These are phyloP conservation scores for Aureobasidium lini DNA, from an alignment of 2,329 filamentous ascomycete species.

Conservation along the genomic window DNA sequence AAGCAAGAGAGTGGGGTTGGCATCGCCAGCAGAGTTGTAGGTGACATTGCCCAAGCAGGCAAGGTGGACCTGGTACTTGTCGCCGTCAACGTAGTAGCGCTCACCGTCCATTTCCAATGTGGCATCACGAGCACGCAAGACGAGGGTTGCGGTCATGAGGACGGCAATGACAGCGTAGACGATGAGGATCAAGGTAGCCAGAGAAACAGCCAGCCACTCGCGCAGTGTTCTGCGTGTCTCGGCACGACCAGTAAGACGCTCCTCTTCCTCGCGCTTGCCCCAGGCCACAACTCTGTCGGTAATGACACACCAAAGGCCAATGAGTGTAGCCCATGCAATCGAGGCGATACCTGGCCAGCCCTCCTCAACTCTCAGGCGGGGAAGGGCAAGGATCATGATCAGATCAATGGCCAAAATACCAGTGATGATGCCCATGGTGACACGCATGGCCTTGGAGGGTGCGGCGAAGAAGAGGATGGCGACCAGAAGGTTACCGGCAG, in stretches of 20 bases:
- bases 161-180: constrained; percentile 61
- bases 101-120: constrained; percentile 66
- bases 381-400: constrained; percentile 70
- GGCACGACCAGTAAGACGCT: constrained; percentile 79
- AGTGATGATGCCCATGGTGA: constrained; percentile 62
- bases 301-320: constrained; percentile 69
- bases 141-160: constrained; percentile 71
- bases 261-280: constrained; percentile 89
- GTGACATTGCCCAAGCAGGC: constrained; percentile 69
- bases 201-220: constrained; percentile 77
- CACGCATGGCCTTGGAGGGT: constrained; percentile 70
- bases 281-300: constrained; percentile 79
- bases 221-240: constrained; percentile 74
- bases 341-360: constrained; percentile 85
- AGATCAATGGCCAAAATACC: constrained; percentile 64
- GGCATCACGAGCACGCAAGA: constrained; percentile 72
- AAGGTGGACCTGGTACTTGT: constrained; percentile 81
- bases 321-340: constrained; percentile 73
- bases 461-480: constrained; percentile 80
- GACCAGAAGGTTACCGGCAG: constrained; percentile 66
- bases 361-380: constrained; percentile 71
- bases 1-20: constrained; percentile 71
- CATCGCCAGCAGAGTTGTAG: constrained; percentile 47
- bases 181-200: constrained; percentile 64
- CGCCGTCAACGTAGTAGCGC: constrained; percentile 70